Percentiles rank a stretch among this genome's conserved stretches.
Conservation (phyloP, 2,329 filamentous ascomycete species). For the Colletotrichum graminicola region DNA sequence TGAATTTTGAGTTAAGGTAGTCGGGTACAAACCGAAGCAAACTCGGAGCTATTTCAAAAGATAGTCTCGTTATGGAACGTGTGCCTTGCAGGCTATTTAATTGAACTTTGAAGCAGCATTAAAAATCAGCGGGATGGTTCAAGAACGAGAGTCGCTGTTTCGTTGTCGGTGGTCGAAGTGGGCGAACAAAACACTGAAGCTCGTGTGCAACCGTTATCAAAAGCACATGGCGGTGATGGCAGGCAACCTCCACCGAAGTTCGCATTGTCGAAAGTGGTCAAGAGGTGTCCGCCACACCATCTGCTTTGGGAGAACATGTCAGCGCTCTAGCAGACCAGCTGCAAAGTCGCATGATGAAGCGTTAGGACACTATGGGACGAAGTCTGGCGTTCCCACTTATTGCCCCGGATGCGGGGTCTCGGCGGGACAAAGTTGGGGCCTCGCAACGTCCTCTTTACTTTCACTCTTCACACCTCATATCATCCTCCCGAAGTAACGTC, state of each 20-base stretch:
- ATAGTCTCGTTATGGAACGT: no score
- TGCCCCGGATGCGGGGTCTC: conserved; percentile 8
- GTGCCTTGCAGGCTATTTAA: no score
- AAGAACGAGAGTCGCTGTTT: background rate
- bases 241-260: background rate
- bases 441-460: background rate
- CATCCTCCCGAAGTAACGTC: no score
- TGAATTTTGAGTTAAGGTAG: background rate
- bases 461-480: background rate
- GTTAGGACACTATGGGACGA: conserved; percentile 6
- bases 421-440: conserved; percentile 14
- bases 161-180: background rate
- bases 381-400: conserved; percentile 9
- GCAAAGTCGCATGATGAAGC: background rate
- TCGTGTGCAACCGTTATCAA: background rate
- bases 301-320: background rate
- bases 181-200: background rate
- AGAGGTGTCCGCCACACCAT: background rate
- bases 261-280: conserved; percentile 7
- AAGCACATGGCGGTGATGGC: background rate
- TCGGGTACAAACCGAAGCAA: background rate
- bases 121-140: background rate
- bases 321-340: background rate
- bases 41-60: no score
- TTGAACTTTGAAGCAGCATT: background rate